Percentiles rank a stretch among this genome's conserved stretches.
Evolutionary conservation across 306 rosid genomes (phyloP).

Genomic region (Fragaria vesca): DNA sequence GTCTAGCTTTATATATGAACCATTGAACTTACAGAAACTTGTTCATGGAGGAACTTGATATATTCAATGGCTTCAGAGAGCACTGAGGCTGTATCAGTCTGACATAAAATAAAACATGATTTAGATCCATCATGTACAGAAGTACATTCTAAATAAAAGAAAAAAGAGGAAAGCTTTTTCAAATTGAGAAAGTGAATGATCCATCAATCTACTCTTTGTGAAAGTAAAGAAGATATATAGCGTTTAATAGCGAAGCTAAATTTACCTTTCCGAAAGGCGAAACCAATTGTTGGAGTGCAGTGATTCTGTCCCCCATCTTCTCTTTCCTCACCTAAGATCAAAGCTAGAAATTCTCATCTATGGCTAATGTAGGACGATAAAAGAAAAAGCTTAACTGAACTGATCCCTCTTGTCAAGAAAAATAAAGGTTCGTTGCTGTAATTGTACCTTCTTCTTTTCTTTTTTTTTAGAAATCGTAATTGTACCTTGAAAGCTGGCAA

Average conservation of each 20-base stretch:
- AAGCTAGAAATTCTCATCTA: constrained; percentile 37
- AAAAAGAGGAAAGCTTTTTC: neutral
- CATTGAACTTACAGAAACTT: constrained; percentile 71
- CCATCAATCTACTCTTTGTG: constrained; percentile 25
- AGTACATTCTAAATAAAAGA: neutral
- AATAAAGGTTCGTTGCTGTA: constrained; percentile 15
- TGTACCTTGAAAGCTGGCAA: constrained; percentile 99
- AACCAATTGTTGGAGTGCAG: constrained; percentile 99
- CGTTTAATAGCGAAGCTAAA: constrained; percentile 29
- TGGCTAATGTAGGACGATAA: constrained; percentile 11
- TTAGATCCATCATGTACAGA: constrained; percentile 18
- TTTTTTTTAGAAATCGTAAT: constrained; percentile 1
- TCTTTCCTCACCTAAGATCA: constrained; percentile 86
- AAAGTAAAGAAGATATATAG: constrained; percentile 30
- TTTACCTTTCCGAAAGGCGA: constrained; percentile 99
- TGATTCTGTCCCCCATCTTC: constrained; percentile 99
- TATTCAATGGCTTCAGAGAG: constrained; percentile 98
- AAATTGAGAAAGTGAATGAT: constrained; percentile 38
- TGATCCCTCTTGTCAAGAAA: constrained; percentile 10
- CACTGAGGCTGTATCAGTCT: constrained; percentile 99
- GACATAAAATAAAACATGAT: constrained; percentile 36
- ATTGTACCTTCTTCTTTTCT: constrained; percentile 53
- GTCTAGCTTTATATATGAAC: constrained; percentile 9
- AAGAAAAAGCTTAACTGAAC: constrained; percentile 10
- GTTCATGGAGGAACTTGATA: constrained; percentile 95